These are phyloP conservation scores for Nigrospora osmanthi DNA, from an alignment of 2,329 filamentous ascomycete genomes.

Conservation along the genomic window DNA sequence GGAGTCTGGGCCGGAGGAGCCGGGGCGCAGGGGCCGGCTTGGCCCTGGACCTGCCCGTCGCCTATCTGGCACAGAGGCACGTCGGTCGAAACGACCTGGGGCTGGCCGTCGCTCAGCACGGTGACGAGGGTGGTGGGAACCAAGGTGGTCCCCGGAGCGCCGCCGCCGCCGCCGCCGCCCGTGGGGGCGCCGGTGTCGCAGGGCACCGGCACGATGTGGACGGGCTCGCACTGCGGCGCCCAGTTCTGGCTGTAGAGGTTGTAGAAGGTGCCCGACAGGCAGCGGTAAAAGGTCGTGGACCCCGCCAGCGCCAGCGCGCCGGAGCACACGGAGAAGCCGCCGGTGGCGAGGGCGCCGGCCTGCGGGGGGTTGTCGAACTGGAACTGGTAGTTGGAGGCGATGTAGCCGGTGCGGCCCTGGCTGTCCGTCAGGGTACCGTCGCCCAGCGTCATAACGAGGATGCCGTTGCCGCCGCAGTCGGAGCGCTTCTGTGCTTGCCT, in stretches of 20 bases:
- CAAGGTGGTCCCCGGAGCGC: slow-evolving; percentile 35
- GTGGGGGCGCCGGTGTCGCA: slow-evolving; percentile 31
- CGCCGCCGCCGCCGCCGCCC: slow-evolving; percentile 23
- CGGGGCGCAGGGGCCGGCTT: slow-evolving; percentile 35
- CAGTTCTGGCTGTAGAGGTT: slow-evolving; percentile 74
- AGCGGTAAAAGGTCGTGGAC: slow-evolving; percentile 65
- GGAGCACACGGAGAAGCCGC: slow-evolving; percentile 71
- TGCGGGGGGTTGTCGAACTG: slow-evolving; percentile 69
- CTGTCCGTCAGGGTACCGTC: slow-evolving; percentile 60
- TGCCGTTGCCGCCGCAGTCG: slow-evolving; percentile 36
- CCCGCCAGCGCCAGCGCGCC: slow-evolving; percentile 61
- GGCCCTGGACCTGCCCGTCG: slow-evolving; percentile 41
- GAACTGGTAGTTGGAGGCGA: slow-evolving; percentile 75
- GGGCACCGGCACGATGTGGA: slow-evolving; percentile 44
- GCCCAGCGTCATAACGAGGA: slow-evolving; percentile 55
- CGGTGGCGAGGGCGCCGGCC: slow-evolving; percentile 63
- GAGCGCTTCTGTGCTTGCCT: slow-evolving; percentile 24
- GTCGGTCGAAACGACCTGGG: slow-evolving; percentile 37
- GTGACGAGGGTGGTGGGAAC: slow-evolving; percentile 41
- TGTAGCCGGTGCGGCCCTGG: slow-evolving; percentile 63
- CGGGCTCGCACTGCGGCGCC: slow-evolving; percentile 60
- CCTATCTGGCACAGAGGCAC: slow-evolving; percentile 41
- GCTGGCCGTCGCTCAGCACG: slow-evolving; percentile 39
- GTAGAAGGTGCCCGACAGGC: slow-evolving; percentile 66
- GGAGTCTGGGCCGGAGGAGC: slow-evolving; percentile 20